Evolutionary conservation across 805 yeast species (phyloP).

Genomic region (Kazachstania viticola): DNA sequence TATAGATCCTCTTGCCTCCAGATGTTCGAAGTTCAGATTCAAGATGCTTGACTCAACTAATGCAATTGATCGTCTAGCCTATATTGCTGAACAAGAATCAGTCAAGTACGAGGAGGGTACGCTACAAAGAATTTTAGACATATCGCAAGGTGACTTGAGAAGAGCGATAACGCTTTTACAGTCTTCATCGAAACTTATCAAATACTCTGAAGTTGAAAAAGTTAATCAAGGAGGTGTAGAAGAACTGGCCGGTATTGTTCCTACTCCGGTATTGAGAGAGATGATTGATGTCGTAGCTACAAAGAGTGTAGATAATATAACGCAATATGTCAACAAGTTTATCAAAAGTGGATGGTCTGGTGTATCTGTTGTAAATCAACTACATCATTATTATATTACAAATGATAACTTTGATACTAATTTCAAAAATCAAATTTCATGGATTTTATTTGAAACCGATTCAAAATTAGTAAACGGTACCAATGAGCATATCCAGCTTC

Average conservation of each 20-base stretch:
- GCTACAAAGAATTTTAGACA: conserved; percentile 50
- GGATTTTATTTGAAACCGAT: conserved; percentile 63
- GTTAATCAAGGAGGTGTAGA: conserved; percentile 39
- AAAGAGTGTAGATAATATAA: conserved; percentile 27
- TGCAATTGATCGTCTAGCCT: conserved; percentile 57
- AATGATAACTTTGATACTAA: conserved; percentile 38
- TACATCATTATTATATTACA: conserved; percentile 55
- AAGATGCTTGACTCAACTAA: conserved; percentile 59
- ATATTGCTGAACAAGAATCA: conserved; percentile 42
- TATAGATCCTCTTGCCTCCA: conserved; percentile 90
- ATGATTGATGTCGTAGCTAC: conserved; percentile 31
- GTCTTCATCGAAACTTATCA: conserved; percentile 53
- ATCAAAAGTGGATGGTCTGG: conserved; percentile 70
- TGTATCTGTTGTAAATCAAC: conserved; percentile 54
- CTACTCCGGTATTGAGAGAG: conserved; percentile 33
- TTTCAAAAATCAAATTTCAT: conserved; percentile 56
- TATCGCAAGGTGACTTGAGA: conserved; percentile 84
- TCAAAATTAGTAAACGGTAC: conserved; percentile 70
- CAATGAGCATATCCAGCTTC: conserved; percentile 74
- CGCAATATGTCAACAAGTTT: conserved; percentile 37
- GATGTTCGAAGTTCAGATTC: conserved; percentile 93
- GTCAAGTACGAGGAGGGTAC: conserved; percentile 37
- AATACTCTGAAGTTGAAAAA: conserved; percentile 27
- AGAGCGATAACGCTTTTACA: conserved; percentile 86
- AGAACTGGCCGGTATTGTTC: conserved; percentile 72